Conservation (phyloP, 306 rosid species). For the Lithocarpus polystachyus region DNA sequence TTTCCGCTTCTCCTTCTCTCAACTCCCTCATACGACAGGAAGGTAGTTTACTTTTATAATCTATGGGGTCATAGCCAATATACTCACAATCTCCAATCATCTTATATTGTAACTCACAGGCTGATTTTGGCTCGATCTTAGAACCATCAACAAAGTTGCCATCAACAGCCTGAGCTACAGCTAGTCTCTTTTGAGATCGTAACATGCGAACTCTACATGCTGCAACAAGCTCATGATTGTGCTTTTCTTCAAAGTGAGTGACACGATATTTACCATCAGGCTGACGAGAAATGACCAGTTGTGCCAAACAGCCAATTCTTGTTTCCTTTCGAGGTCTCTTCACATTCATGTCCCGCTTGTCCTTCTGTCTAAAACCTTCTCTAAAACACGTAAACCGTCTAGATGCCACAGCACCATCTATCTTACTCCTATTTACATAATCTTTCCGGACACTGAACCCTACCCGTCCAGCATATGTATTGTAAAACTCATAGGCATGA, state of each 20-base stretch:
- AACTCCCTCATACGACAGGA: conserved; percentile 29
- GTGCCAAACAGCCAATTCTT: conserved; percentile 67
- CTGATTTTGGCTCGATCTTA: conserved; percentile 16
- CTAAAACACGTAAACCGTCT: conserved; percentile 65
- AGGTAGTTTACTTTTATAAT: conserved; percentile 39
- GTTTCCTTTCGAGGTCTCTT: conserved; percentile 63
- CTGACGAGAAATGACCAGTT: conserved; percentile 55
- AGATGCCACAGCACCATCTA: conserved; percentile 60
- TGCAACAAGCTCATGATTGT: conserved; percentile 61
- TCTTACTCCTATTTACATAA: conserved; percentile 66
- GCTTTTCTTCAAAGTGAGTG: conserved; percentile 61
- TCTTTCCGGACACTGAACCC: conserved; percentile 69
- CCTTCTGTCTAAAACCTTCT: conserved; percentile 66
- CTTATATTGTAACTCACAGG: conserved; percentile 21
- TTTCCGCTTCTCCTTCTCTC: conserved; percentile 45
- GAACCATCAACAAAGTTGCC: conserved; percentile 28
- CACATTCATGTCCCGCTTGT: conserved; percentile 38
- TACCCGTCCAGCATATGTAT: conserved; percentile 50
- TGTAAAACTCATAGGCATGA: conserved; percentile 59
- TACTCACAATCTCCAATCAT: conserved; percentile 23
- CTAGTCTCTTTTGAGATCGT: conserved; percentile 54
- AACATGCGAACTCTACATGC: conserved; percentile 56
- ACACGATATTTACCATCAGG: conserved; percentile 55
- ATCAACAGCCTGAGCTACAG: conserved; percentile 33
- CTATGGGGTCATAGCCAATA: conserved; percentile 28